Evolutionary conservation across 202 grass and related monocot genomes (phyloP).

Genomic region (Dendrocalamus latiflorus): DNA sequence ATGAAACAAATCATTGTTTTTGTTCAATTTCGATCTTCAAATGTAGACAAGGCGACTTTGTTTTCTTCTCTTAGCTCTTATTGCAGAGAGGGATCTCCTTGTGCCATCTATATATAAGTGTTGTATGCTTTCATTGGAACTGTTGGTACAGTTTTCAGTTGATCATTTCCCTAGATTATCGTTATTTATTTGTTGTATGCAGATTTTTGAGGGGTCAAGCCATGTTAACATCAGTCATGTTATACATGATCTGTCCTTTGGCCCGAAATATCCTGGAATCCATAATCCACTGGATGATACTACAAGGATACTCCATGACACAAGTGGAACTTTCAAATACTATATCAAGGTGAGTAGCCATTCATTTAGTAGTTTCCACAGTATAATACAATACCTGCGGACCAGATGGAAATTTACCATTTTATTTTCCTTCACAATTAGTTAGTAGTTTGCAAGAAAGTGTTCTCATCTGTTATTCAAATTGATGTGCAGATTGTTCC

Average conservation of each 20-base stretch:
- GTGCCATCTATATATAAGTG: not conserved
- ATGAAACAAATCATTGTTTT: not conserved
- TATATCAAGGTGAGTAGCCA: conserved; percentile 84
- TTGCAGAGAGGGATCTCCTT: not conserved
- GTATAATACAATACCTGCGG: not conserved
- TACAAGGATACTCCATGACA: too few relatives aligned
- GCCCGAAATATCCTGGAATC: conserved; percentile 88
- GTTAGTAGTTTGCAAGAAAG: not conserved
- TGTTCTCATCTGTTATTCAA: conserved; percentile 21
- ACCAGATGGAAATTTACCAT: not conserved
- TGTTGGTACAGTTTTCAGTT: conserved; percentile 9
- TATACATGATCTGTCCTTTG: conserved; percentile 95
- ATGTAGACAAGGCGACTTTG: not conserved
- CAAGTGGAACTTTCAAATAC: too few relatives aligned
- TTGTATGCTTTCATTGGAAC: not conserved
- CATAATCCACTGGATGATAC: conserved; percentile 91
- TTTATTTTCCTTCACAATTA: not conserved
- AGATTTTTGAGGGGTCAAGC: conserved; percentile 93
- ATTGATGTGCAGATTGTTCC: conserved; percentile 77
- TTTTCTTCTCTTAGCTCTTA: not conserved
- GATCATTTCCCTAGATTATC: not conserved
- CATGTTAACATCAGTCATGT: conserved; percentile 93
- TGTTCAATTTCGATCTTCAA: conserved; percentile 1
- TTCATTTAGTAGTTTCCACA: too few relatives aligned
- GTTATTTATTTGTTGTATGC: conserved; percentile 18